A percentile compares a stretch with the other conserved stretches of the same genome.
These are phyloP conservation scores for Amanita jacksonii DNA, from an alignment of 768 basidiomycete genomes.

Conservation along the genomic window DNA sequence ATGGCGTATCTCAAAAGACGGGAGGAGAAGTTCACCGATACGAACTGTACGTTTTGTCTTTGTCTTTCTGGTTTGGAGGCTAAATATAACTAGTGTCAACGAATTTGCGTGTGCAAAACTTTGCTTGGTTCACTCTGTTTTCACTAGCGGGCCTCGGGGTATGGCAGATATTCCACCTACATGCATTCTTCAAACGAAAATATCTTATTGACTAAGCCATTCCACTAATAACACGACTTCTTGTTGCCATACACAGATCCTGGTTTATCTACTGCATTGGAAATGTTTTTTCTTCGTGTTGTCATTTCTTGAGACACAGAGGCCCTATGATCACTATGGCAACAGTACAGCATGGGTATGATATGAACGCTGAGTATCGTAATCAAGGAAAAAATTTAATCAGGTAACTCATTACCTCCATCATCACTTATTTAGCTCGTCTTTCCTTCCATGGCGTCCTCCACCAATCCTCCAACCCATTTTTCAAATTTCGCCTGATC, in stretches of 20 bases:
- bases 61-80: conserved; percentile 3
- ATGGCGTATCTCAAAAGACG: conserved; percentile 82
- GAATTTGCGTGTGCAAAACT: conserved; percentile 82
- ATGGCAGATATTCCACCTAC: conserved; percentile 94
- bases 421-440: conserved; percentile 14
- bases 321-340: background rate
- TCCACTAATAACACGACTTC: background rate
- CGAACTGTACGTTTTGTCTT: conserved; percentile 62
- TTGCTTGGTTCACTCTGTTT: conserved; percentile 81
- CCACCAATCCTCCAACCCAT: conserved; percentile 72
- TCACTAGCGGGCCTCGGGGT: conserved; percentile 72
- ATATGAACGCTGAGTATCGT: too few relatives aligned
- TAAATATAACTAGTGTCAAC: conserved; percentile 65
- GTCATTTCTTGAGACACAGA: too few relatives aligned
- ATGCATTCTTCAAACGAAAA: conserved; percentile 93
- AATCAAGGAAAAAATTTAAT: too few relatives aligned
- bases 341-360: conserved; percentile 3
- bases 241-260: background rate
- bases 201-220: conserved; percentile 71
- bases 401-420: too few relatives aligned
- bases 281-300: background rate
- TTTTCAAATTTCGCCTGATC: conserved; percentile 65
- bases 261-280: background rate
- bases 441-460: conserved; percentile 64
- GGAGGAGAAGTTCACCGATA: conserved; percentile 81